Percentiles rank a stretch among this genome's conserved stretches.
Evolutionary conservation across 2,329 filamentous ascomycete species (phyloP).

Genomic region (Ophiocordyceps camponoti-rufipedis): DNA sequence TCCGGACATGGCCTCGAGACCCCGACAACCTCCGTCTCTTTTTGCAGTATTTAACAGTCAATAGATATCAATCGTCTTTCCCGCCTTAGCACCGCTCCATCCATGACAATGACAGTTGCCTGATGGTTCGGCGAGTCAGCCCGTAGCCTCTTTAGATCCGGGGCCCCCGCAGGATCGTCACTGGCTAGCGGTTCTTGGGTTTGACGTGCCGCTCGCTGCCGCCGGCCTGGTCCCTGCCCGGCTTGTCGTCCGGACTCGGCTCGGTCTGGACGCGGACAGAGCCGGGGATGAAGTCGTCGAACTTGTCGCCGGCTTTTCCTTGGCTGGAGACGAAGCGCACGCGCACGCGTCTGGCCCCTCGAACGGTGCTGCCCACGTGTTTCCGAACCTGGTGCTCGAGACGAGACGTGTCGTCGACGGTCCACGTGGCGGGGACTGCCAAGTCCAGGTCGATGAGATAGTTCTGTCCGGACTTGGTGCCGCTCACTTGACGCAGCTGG

Average conservation of each 20-base stretch:
- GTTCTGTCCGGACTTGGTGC: slow-evolving; percentile 92
- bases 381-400: slow-evolving; percentile 61
- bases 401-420: slow-evolving; percentile 47
- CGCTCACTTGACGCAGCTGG: slow-evolving; percentile 62
- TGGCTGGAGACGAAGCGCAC: slow-evolving; percentile 67
- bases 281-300: slow-evolving; percentile 63
- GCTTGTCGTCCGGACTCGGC: slow-evolving; percentile 23
- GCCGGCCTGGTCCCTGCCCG: not conserved
- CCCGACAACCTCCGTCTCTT: not conserved
- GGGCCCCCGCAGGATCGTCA: not conserved
- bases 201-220: not conserved
- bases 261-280: slow-evolving; percentile 43
- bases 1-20: not conserved
- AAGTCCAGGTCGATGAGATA: slow-evolving; percentile 84
- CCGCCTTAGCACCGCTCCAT: too few species aligned
- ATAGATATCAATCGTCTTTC: not conserved
- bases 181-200: not conserved
- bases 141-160: too few species aligned
- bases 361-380: slow-evolving; percentile 55
- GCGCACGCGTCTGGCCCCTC: slow-evolving; percentile 67
- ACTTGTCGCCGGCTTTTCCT: slow-evolving; percentile 33
- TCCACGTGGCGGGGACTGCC: slow-evolving; percentile 60
- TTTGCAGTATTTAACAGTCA: not conserved
- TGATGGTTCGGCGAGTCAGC: not conserved
- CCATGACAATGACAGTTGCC: too few species aligned